Base-by-base conservation (phyloP, 2,329 filamentous ascomycete species). In the Hypoxylon sp. region DNA sequence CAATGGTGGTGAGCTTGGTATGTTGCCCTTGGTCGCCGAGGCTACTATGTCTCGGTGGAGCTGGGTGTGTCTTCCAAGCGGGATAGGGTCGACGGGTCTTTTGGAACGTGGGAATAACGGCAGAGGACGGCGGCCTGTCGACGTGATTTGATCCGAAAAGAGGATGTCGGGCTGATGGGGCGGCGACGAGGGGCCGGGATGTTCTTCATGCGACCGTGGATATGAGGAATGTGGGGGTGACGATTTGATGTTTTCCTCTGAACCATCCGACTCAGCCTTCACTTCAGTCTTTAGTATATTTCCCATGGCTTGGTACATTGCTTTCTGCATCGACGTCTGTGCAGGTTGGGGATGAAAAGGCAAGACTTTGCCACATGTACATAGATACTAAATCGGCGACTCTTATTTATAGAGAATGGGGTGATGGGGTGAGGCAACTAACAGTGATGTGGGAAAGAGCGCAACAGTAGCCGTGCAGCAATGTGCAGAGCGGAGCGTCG, bases 121-220 rank as follows among this genome's bases (percentile, higher is more conserved):
- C 2, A 33, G 14, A 8, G 18, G 30, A 20, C 26, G 55, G 48
- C 44, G 42, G 14, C 36, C 24, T 16, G 59, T 58, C 11, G 50
- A 11, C 24, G 63, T 57, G 40, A 69, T 26, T 52, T 70, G 68
- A 52, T 66, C 69, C 1, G 68, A 70, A 46, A 61, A 69, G 1
- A 66, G 36, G 40, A 69, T 50, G 1, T 67, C 60, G 26, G 63
- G 50, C 4, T 24, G 53, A 18, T 54, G 28, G 3, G 51, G 62
- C 51, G 42, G 36, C 16, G 59, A 56, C 24, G 60, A 57, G 26
- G 48, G 56, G 24, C 28, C 20, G 20, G 45, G 20, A 9, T 40
- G 26, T 50, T 28, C n/a, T 1, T 24, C 3, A 8, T 28, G 44
- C 6, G 9, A 38, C 11, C 4, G n/a, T 20, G 40, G 16, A 16